Evolutionary conservation across 1,284 basidiomycete genomes (phyloP).

Genomic region (Cryptococcus sp.): DNA sequence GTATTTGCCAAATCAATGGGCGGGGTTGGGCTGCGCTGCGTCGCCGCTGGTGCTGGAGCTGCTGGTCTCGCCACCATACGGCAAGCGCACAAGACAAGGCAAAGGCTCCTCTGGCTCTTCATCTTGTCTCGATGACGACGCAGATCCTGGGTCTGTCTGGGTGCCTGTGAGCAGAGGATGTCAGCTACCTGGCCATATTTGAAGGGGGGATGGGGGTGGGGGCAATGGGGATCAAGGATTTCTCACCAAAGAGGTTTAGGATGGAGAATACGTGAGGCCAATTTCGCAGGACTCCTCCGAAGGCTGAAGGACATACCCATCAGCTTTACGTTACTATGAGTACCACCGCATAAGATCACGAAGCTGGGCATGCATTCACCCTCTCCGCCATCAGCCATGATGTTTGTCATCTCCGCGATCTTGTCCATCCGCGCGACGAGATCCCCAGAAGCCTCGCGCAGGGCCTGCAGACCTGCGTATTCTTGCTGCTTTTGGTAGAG

Average conservation of each 20-base stretch:
- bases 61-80: constrained; percentile 24
- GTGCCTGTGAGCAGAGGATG: neutral
- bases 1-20: too few relatives aligned
- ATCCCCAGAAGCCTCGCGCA: constrained; percentile 39
- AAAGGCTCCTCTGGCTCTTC: constrained; percentile 33
- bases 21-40: too few relatives aligned
- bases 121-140: constrained; percentile 6
- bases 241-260: constrained; percentile 44
- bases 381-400: constrained; percentile 51
- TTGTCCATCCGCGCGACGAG: constrained; percentile 43
- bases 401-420: constrained; percentile 45
- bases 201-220: too few relatives aligned
- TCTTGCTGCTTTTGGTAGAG: constrained; percentile 50
- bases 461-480: constrained; percentile 45
- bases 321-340: neutral
- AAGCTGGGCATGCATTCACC: constrained; percentile 30
- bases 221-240: neutral
- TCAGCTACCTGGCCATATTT: neutral
- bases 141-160: neutral
- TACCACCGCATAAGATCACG: neutral
- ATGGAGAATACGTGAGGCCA: constrained; percentile 50
- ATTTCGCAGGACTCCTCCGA: constrained; percentile 45
- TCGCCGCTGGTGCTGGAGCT: neutral
- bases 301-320: constrained; percentile 22
- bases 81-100: constrained; percentile 37